phyloP scores from a whole-genome alignment of 2,329 filamentous ascomycete species.

The Verticillium nubilum region DNA sequence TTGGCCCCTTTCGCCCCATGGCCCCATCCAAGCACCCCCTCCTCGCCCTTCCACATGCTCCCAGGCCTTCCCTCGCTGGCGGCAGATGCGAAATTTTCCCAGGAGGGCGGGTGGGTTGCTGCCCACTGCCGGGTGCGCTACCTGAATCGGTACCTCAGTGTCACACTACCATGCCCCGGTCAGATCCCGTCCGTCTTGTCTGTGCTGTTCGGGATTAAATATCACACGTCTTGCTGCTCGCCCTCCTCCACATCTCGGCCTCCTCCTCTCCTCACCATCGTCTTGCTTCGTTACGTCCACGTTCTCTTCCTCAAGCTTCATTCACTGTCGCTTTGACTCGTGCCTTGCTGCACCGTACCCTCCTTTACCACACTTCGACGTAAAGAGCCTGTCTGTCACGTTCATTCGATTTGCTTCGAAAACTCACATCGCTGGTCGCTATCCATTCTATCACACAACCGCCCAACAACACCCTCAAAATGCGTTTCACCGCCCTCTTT shows the following conservation, averaged over 20 bases:
- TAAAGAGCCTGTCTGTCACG: not conserved
- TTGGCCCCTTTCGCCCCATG: not conserved
- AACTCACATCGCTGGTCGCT: not conserved
- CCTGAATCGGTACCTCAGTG: not conserved
- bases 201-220: not conserved
- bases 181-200: not conserved
- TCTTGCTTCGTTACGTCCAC: not conserved
- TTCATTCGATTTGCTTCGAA: not conserved
- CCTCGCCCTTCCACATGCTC: not conserved
- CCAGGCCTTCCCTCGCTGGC: not conserved
- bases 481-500: slow-evolving; percentile 40
- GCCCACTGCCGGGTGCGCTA: not conserved
- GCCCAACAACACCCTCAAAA: slow-evolving; percentile 25
- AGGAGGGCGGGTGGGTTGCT: not conserved
- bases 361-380: not conserved
- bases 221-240: not conserved
- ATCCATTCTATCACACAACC: not conserved
- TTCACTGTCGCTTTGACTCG: not conserved
- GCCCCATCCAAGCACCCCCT: not conserved
- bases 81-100: not conserved
- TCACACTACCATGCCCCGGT: not conserved
- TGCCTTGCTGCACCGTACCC: slow-evolving; percentile 2
- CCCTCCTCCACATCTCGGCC: not conserved
- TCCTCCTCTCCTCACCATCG: not conserved
- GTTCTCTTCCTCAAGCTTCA: slow-evolving; percentile 1